Conservation (phyloP, 352 stramenopile species). For the Phytophthora chlamydospora region DNA sequence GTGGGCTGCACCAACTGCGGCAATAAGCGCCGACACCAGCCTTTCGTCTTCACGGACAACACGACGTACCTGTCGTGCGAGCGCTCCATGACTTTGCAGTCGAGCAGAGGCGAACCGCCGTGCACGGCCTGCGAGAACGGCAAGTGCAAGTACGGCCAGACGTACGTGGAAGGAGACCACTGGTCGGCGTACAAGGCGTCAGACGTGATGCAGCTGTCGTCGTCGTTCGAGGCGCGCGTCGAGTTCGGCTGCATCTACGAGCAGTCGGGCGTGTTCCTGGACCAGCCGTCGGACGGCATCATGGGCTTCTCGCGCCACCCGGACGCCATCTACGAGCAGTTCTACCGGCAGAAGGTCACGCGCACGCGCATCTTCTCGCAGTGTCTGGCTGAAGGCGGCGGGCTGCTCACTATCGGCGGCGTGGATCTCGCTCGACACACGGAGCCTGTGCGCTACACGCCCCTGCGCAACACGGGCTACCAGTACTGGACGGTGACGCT, state of each 20-base stretch:
- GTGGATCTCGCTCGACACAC: conserved; percentile 73
- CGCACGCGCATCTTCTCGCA: conserved; percentile 91
- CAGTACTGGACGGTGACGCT: conserved; percentile 85
- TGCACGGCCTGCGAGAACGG: conserved; percentile 47
- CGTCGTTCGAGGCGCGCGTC: conserved; percentile 53
- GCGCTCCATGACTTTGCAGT: conserved; percentile 29
- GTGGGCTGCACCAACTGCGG: conserved; percentile 90
- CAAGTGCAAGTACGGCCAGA: conserved; percentile 91
- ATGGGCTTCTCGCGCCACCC: conserved; percentile 94
- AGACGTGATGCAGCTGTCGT: conserved; percentile 69
- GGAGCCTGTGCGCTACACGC: conserved; percentile 87
- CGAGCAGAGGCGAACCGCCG: conserved; percentile 21
- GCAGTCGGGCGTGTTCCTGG: conserved; percentile 91
- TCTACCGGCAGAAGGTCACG: conserved; percentile 85
- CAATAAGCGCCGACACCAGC: conserved; percentile 78
- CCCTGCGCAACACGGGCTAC: conserved; percentile 70
- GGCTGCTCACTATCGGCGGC: conserved; percentile 93
- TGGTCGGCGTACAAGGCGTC: conserved; percentile 91
- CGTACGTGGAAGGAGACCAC: conserved; percentile 94
- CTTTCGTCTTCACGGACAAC: conserved; percentile 59
- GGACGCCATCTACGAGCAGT: conserved; percentile 93
- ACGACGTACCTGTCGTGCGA: conserved; percentile 62
- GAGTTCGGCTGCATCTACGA: conserved; percentile 95
- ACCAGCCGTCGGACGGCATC: conserved; percentile 95
- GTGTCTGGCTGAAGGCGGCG: conserved; percentile 90